Evolutionary conservation across 108 stramenopile species (phyloP), one percentile per base, ranked within the genome.

Genomic region (Parietichytrium sp.): DNA sequence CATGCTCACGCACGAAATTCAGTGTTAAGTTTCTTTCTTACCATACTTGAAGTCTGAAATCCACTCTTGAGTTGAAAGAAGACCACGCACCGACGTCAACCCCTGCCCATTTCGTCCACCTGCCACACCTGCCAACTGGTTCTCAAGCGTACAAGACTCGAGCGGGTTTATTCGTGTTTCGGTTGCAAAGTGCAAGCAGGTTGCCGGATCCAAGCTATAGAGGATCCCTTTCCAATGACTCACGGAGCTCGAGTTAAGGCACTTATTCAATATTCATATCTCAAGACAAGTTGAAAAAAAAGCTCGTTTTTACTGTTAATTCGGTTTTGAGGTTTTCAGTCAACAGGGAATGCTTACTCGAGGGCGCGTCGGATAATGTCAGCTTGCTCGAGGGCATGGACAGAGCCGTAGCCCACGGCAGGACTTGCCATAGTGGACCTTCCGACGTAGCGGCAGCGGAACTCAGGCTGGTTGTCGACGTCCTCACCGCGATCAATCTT

Each of bases 381-480:
- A 52, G 91, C 42, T 78, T 95, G 94, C 84, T 98, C 95, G 80
- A 82, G 78, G 50, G 87, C 87, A 84, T 98, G 97, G 48, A 95
- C 92, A 77, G 89, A 91, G 29, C 88, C 86, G 91, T 95, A 93
- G 12, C 98, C 97, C 29, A 96, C 96, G 33, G 98, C 98, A 31
- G 96, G 95, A 30, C 97, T 94, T 3, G 98, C 96, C 83, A 92
- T 91, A 20, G 98, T 94, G 29, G 84, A 49, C 27, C 98, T 92
- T 18, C 98, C 98, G 45, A 97, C 96, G 81, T 98, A 99, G 29
- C 93, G 87, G 27, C 93, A 85, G 10, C 94, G 86, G 87, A 91
- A 93, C 88, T 97, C 98, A 53, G 90, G 72, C 6, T 88, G 84
- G 85, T 97, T 97, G 38, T 27, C 55, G 49, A 38, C 36, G 10